These are phyloP conservation scores for Coemansia sp. DNA, from an alignment of 192 early-diverging fungal genomes.

Conservation along the genomic window DNA sequence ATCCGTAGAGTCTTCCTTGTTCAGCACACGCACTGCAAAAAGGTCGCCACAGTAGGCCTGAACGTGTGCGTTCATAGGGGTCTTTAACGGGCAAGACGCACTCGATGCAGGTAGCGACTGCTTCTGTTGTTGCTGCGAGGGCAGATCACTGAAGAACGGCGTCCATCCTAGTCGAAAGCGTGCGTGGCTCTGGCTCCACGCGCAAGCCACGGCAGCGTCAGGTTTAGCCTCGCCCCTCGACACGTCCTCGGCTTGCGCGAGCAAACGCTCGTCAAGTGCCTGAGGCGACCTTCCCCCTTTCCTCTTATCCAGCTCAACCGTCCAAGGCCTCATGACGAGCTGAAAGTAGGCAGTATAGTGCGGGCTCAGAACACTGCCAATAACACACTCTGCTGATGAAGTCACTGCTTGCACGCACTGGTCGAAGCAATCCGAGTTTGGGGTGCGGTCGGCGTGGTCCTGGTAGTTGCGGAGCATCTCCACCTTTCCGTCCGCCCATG, in stretches of 20 bases:
- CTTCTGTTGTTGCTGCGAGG: constrained; percentile 7
- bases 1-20: constrained; percentile 53
- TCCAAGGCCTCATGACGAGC: constrained; percentile 32
- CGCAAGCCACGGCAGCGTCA: constrained; percentile 25
- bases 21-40: constrained; percentile 49
- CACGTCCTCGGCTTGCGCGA: not conserved
- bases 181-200: constrained; percentile 46
- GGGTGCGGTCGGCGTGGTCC: constrained; percentile 8
- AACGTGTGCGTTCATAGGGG: constrained; percentile 21
- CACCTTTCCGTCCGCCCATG: constrained; percentile 49
- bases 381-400: constrained; percentile 25
- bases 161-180: constrained; percentile 51
- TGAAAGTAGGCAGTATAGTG: constrained; percentile 52
- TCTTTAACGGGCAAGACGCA: not conserved
- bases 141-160: constrained; percentile 42
- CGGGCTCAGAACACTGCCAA: constrained; percentile 48
- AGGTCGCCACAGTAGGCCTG: constrained; percentile 52
- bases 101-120: not conserved
- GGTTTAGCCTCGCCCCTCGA: not conserved
- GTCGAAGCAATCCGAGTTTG: constrained; percentile 28
- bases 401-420: constrained; percentile 29
- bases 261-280: not conserved
- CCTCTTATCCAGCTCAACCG: constrained; percentile 34
- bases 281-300: not conserved
- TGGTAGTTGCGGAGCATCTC: constrained; percentile 53